Percentiles rank a stretch among this genome's conserved stretches.
phyloP scores from a whole-genome alignment of 345 rosid genomes.

The Angophora floribunda region DNA sequence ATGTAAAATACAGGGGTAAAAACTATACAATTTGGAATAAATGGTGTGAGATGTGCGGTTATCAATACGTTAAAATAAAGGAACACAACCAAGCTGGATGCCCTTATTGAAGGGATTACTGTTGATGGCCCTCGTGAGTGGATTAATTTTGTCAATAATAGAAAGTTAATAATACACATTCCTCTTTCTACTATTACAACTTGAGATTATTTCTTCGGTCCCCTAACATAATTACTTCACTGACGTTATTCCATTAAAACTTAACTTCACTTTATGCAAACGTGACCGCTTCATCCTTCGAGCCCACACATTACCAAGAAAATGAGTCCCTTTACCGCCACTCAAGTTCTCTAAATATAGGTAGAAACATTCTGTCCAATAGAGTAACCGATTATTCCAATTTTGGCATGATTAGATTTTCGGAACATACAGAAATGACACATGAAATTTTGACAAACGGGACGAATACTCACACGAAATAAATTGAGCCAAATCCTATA shows the following conservation, averaged over 20 bases:
- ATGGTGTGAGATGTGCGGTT: no score
- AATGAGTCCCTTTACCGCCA: neutral
- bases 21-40: no score
- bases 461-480: rapidly evolving
- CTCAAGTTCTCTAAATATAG: neutral
- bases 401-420: neutral
- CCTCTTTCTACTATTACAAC: neutral
- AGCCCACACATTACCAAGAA: neutral
- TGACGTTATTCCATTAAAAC: neutral
- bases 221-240: neutral
- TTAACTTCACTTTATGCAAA: neutral
- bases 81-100: no score
- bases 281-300: neutral
- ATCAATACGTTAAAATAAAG: no score
- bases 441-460: rapidly evolving
- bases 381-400: neutral
- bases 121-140: no score
- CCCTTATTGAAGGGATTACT: no score
- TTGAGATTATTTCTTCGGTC: neutral
- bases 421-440: rapidly evolving
- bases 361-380: rapidly evolving
- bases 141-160: neutral
- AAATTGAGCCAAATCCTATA: rapidly evolving
- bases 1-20: no score
- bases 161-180: neutral